Base-by-base conservation (phyloP, 305 asterid genomes). In the Fraxinus baroniana region DNA sequence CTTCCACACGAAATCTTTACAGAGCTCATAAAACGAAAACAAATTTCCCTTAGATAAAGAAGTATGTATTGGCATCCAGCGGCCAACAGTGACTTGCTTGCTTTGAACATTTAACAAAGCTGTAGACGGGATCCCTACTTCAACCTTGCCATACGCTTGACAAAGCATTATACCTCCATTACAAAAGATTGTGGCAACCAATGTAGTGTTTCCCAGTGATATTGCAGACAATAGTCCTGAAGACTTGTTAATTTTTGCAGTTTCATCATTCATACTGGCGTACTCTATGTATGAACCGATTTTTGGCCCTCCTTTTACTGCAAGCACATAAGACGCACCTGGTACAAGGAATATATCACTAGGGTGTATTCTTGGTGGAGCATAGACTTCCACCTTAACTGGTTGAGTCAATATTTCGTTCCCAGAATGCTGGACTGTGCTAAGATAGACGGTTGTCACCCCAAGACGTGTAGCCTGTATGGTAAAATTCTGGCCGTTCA, bases 241-340 rank as follows among this genome's bases (percentile, higher is more conserved):
- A 70, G 86, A 44, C 86, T 76, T 79, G 85, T 95, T 89, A 83
- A 95, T 86, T 74, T 87, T 84, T 30, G 94, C 95, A 78, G 87
- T 85, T 84, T 86, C 85, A 86, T 89, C 91, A 84, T 94, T 92
- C 89, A 85, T 41, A 85, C 92, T 87, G 78, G 90, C 86, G 83
- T 80, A 95, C 89, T 88, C 87, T 72, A 93, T 87, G 74, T 78
- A 88, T 36, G 97, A 87, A 87, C 92, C 91, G 80, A 90, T 84
- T 85, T 86, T 86, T 20, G 98, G 99, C 84, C 98, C 98, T 80
- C 99, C 99, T 85, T 86, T 84, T 39, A 94, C 94, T 70, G 91
- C 83, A 79, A 95, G 87, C 82, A 89, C 92, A 80, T 90, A 94
- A 26, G 97, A 92, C 77, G 97, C 94, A 57, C 99, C 99, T 12